Evolutionary conservation across 139 green algal species (phyloP), one percentile per base, ranked within the genome.

Genomic region (Chlorella sp.): DNA sequence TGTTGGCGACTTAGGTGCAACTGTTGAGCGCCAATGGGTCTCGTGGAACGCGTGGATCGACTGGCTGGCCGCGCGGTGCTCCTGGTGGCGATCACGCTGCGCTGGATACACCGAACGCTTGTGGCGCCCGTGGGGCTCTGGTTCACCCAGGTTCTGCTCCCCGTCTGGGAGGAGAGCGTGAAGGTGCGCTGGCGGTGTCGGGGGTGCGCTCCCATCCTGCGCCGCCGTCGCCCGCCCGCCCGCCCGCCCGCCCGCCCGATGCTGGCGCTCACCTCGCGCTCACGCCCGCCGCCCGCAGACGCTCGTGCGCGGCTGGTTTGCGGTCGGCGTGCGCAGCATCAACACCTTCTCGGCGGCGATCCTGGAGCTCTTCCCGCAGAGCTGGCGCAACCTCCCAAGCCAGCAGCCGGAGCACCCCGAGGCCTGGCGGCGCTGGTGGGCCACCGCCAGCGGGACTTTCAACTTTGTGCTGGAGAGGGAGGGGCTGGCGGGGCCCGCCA

Each of bases 151-250:
- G 67, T 27, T 6, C 59, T 88, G 19, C 41, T 89, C 36, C 79
- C 73, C 6, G 55, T 76, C 1, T 84, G 60, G 62, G 87, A 91
- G 64, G 87, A 91, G 75, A 72, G 58, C n/a, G 15, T 74, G 12
- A 88, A 88, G 59, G 71, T 77, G 56, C 38, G 33, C 11, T 25
- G 17, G 7, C 67, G n/a, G 23, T 27, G 6, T 29, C 8, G 19
- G 35, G 14, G 33, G 23, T 63, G 9, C 56, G 19, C 59, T 19
- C 33, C 33, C 35, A 21, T 36, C 21, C 23, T 33, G 29, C 23
- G 29, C 56, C 23, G 27, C 33, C 56, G 9, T 63, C 1, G 29
- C 56, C 15, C 29, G 9, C 23, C 31, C 19, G 45, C 45, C 31
- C 33, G 14, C 59, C 35, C 8, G 59, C 2, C 2, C 4, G 1